These are phyloP conservation scores for Mitragyna speciosa DNA, from an alignment of 257 asterid species.

Conservation along the genomic window DNA sequence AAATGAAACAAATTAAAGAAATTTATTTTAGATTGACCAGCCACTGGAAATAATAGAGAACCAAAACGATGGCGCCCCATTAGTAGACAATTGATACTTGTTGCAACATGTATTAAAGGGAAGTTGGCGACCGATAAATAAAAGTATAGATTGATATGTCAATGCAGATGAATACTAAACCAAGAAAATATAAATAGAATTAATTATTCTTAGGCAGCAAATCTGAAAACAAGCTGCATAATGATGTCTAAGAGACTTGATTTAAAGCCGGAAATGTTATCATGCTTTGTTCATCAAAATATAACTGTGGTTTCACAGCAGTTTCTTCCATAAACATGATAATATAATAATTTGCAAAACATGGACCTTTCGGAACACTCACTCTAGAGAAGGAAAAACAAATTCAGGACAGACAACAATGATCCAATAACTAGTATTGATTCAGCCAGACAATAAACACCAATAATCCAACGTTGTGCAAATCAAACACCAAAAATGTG, in stretches of 20 bases:
- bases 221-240: neutral
- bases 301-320: neutral
- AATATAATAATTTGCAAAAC: neutral
- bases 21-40: neutral
- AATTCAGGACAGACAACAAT: neutral
- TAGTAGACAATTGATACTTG: neutral
- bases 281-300: neutral
- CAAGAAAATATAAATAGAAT: neutral
- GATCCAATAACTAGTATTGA: neutral
- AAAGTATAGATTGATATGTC: neutral
- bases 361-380: neutral
- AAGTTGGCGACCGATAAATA: neutral
- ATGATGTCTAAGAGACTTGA: neutral
- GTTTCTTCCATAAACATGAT: neutral
- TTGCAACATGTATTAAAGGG: neutral
- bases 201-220: neutral
- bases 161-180: neutral
- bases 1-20: neutral
- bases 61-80: neutral
- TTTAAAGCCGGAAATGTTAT: too few species aligned
- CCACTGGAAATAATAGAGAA: neutral
- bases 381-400: neutral
- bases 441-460: neutral
- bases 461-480: neutral
- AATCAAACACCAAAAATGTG: neutral